Evolutionary conservation across 352 stramenopile genomes (phyloP), one percentile per base, ranked within the genome.

Genomic region (Phytopythium helicoides): DNA sequence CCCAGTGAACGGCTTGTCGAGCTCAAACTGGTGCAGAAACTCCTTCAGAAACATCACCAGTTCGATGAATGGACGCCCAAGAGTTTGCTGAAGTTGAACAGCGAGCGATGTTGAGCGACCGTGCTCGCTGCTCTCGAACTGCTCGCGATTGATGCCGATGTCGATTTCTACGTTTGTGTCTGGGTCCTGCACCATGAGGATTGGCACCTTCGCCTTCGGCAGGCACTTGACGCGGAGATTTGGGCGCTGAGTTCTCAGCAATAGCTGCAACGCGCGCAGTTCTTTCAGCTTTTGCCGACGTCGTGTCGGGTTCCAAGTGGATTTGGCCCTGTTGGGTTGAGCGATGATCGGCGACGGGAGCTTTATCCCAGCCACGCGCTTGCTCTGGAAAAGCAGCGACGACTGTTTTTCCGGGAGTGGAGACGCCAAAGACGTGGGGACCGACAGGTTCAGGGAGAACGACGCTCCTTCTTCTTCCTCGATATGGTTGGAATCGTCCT

Each of bases 1-100:
- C 15, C 80, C 83, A 10, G 80, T 89, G 52, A 86, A 91, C 7
- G 78, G 83, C 42, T 91, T 93, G 67, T 91, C 78, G 5, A 93
- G 61, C 3, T 85, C 74, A 25, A 86, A 87, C 47, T 91, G 76
- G 45, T 90, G 73, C 51, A 91, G 26, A 55, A 90, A 89, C 55
- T 91, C 80, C 54, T 91, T 91, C 12, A 93, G 48, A 34, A 90
- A 86, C 42, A 68, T 63, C 14, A 89, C 73, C 23, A 92, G 58
- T 28, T 64, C 65, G 1, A 56, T 73, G 54, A 88, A 92, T 22
- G 65, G 46, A 16, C n/a, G 34, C 0, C 81, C 77, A 9, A 88
- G 55, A 18, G 62, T 52, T 4, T 52, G 36, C 36, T 87, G 78
- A 16, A 89, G 58, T 36, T 58, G 53, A 26, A 66, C 56, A n/a